Evolutionary conservation across 1,284 basidiomycete genomes (phyloP), one percentile per base, ranked within the genome.

Genomic region (Caloboletus inedulis): DNA sequence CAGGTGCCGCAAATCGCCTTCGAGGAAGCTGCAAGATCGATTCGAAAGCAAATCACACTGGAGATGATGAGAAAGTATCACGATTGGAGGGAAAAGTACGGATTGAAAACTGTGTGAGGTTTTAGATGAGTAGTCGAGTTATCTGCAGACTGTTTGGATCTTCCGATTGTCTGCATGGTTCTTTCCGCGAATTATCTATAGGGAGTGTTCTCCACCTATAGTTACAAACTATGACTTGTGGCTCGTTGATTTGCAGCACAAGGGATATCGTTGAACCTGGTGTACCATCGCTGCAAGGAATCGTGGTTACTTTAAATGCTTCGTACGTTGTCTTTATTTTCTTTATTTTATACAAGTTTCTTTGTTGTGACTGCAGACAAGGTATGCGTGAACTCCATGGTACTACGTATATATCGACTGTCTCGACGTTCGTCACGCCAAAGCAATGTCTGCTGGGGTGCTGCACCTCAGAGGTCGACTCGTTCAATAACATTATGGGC

Each of bases 31-130:
- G 90, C 94, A 4, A 76, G 71, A 51, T 76, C 77, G 0, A 84
- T 92, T 53, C 83, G 91, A 60, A 80, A 82, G 51, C 85, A 97
- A 59, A 97, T 98, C 61, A 98, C 95, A 0, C 82, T 86, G 2
- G 80, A 82, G n/a, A 85, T 96, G 66, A 69, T 94, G 40, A 70
- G 70, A 36, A 84, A 79, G 58, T 96, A 89, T 63, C 78, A 82
- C 46, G 72, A 73, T 35, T 97, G 87, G 87, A 73, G 72, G 41
- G 61, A 70, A 31, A 62, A 57, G 40, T 73, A 69, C 55, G 77
- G 77, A n/a, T 36, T 62, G 44, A 57, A 51, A 37, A 49, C 29
- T 14, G 43, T 34, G 2, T 69, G 49, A 54, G 7, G n/a, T 3
- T 7, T 43, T 5, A 16, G 10, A 27, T 13, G 41, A 12, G 31